Evolutionary conservation across 306 rosid genomes (phyloP).

Genomic region (Sphenostylis stenocarpa): DNA sequence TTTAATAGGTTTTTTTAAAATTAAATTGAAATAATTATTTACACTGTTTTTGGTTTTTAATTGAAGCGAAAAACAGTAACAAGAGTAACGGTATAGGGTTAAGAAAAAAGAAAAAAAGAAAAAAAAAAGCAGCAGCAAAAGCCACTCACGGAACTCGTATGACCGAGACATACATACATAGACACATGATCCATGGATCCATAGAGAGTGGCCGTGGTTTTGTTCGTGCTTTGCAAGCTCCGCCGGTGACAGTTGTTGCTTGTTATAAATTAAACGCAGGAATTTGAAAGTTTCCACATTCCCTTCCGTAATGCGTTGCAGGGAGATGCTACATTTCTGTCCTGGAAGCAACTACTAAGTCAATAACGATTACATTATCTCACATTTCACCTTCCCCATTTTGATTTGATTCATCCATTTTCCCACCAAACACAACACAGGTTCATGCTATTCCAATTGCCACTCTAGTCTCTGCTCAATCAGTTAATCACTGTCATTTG

Average conservation of each 20-base stretch:
- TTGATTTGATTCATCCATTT: neutral
- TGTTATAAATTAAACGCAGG: neutral
- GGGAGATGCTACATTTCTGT: neutral
- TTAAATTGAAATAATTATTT: no score
- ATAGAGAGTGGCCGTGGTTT: neutral
- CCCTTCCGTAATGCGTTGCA: neutral
- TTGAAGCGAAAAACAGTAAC: no score
- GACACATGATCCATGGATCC: neutral
- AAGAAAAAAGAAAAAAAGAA: neutral
- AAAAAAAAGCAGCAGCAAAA: neutral
- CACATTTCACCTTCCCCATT: neutral
- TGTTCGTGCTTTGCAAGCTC: neutral
- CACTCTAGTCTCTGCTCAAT: no score
- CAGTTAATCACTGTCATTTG: no score
- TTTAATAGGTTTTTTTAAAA: no score
- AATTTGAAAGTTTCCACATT: neutral
- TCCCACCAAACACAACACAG: neutral
- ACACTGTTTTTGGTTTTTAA: no score
- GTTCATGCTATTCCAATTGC: neutral
- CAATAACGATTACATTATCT: neutral
- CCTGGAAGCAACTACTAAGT: neutral
- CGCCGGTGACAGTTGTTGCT: neutral
- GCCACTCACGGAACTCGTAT: neutral
- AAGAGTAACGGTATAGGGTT: neutral
- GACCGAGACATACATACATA: neutral